phyloP scores from a whole-genome alignment of 805 yeast genomes.

The Maudiozyma pseudohumilis region DNA sequence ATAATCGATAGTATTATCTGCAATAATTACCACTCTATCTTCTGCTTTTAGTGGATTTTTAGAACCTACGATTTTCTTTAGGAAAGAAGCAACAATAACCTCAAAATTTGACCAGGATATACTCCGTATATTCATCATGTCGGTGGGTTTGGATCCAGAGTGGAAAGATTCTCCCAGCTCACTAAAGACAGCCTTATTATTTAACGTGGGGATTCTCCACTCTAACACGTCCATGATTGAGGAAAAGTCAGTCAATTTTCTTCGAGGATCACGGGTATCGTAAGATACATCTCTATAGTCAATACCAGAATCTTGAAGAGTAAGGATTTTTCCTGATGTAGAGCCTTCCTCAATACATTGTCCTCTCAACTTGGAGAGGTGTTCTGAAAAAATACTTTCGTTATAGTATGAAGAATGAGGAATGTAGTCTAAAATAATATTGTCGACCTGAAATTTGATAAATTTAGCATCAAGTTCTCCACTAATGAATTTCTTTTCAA shows the following conservation, averaged over 20 bases:
- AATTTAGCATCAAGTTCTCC: constrained; percentile 74
- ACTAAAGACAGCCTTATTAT: constrained; percentile 72
- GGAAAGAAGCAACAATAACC: constrained; percentile 61
- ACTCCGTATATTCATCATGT: constrained; percentile 40
- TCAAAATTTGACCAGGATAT: constrained; percentile 80
- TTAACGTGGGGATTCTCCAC: constrained; percentile 62
- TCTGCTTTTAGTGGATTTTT: constrained; percentile 60
- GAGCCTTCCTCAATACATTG: constrained; percentile 42
- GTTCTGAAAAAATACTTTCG: constrained; percentile 32
- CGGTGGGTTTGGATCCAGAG: constrained; percentile 20
- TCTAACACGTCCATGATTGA: constrained; percentile 65
- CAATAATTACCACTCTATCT: constrained; percentile 68
- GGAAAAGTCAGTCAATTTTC: constrained; percentile 63
- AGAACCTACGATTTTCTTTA: constrained; percentile 54
- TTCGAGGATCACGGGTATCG: constrained; percentile 62
- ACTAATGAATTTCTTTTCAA: constrained; percentile 67
- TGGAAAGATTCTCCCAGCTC: constrained; percentile 28
- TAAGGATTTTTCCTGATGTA: not conserved
- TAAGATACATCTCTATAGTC: constrained; percentile 66
- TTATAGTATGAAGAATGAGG: constrained; percentile 28
- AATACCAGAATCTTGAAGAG: constrained; percentile 66
- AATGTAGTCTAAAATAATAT: constrained; percentile 27
- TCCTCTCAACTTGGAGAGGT: constrained; percentile 56
- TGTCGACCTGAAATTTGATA: constrained; percentile 52
- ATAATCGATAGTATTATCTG: constrained; percentile 80